A percentile compares a stretch with the other conserved stretches of the same genome.
Evolutionary conservation across 345 rosid genomes (phyloP).

Genomic region (Carallia brachiata): DNA sequence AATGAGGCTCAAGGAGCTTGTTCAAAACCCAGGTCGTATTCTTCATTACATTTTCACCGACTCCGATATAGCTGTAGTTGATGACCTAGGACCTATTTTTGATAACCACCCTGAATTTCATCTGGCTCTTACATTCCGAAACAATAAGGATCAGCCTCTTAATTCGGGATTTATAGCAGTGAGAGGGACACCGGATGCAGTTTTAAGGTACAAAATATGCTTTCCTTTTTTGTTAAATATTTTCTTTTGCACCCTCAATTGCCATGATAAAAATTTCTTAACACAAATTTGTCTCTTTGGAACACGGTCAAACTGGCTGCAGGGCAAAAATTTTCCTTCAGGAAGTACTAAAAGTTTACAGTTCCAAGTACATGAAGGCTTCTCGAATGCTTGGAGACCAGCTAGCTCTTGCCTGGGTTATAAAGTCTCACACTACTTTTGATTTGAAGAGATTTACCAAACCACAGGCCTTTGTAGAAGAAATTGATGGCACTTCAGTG

Average conservation of each 20-base stretch:
- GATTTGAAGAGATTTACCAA: conserved; percentile 65
- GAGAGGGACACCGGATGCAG: conserved; percentile 76
- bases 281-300: neutral
- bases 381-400: conserved; percentile 97
- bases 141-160: conserved; percentile 90
- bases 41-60: conserved; percentile 81
- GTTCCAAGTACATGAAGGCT: conserved; percentile 66
- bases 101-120: conserved; percentile 55
- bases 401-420: conserved; percentile 74
- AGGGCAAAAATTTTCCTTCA: conserved; percentile 78
- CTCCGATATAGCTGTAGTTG: conserved; percentile 81
- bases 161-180: conserved; percentile 95
- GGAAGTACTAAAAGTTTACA: conserved; percentile 62
- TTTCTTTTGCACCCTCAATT: neutral
- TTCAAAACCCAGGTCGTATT: conserved; percentile 30
- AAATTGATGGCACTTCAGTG: conserved; percentile 56
- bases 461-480: conserved; percentile 56
- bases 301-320: conserved; percentile 15
- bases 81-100: conserved; percentile 63
- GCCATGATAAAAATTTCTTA: neutral
- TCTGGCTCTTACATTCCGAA: conserved; percentile 86
- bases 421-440: conserved; percentile 58
- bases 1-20: conserved; percentile 48
- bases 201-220: conserved; percentile 48
- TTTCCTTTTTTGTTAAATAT: neutral